Conservation (phyloP, 108 stramenopile species). For the Skeletonema marinoi region DNA sequence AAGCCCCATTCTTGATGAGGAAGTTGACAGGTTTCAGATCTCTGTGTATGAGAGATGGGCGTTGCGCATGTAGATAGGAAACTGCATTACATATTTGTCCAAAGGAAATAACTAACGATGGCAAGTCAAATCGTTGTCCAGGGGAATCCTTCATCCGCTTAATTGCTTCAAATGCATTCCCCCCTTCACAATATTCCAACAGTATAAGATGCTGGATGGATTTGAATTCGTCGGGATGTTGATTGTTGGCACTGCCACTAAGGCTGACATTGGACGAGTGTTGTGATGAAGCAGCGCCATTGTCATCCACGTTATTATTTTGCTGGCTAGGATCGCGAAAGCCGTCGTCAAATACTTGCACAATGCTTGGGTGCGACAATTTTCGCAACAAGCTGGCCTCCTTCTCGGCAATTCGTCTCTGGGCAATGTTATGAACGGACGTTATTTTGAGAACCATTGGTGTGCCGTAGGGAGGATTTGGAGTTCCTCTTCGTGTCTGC, state of each 20-base stretch:
- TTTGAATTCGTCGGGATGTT: constrained; percentile 8
- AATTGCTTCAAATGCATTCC: constrained; percentile 86
- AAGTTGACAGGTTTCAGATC: constrained; percentile 99
- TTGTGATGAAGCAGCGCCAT: not conserved
- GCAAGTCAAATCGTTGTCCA: constrained; percentile 60
- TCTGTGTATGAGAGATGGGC: constrained; percentile 93
- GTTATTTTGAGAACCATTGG: constrained; percentile 84
- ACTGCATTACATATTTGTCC: constrained; percentile 89
- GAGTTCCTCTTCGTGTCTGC: constrained; percentile 12
- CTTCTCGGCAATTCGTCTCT: constrained; percentile 86
- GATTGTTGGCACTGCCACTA: not conserved
- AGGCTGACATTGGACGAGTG: constrained; percentile 1
- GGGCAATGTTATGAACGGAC: constrained; percentile 68
- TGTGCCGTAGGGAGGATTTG: constrained; percentile 15
- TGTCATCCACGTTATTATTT: not conserved
- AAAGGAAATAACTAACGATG: constrained; percentile 84
- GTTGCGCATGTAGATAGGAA: constrained; percentile 83
- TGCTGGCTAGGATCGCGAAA: constrained; percentile 32
- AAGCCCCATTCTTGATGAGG: constrained; percentile 84
- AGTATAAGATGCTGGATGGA: constrained; percentile 82
- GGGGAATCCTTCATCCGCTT: constrained; percentile 54
- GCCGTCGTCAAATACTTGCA: constrained; percentile 69
- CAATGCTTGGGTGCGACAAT: constrained; percentile 71
- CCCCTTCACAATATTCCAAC: constrained; percentile 94
- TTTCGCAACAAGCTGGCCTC: constrained; percentile 77